Conservation (phyloP, 257 asterid species). For the Buddleja alternifolia region DNA sequence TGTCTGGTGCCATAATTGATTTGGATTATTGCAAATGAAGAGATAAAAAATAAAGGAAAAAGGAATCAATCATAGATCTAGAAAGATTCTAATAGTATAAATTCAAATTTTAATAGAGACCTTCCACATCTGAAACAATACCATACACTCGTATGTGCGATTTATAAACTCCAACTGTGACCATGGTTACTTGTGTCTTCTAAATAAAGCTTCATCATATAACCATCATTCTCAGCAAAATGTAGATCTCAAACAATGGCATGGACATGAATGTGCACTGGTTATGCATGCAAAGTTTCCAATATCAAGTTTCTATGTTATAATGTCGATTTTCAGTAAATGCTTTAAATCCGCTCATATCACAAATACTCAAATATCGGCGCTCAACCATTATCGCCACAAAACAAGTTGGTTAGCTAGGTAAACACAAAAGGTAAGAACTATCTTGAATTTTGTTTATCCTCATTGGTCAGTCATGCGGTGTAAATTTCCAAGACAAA, state of each 20-base stretch:
- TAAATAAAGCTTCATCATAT: background rate
- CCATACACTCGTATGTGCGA: too few species aligned
- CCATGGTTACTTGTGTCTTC: background rate
- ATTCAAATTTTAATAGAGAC: background rate
- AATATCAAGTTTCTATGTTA: background rate
- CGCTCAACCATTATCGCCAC: background rate
- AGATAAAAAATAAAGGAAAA: constrained; percentile 7
- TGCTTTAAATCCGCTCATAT: background rate
- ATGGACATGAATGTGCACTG: background rate
- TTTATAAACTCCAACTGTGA: background rate
- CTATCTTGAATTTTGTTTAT: background rate
- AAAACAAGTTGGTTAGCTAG: background rate
- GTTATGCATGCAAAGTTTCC: too few species aligned
- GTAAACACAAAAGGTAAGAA: constrained; percentile 19
- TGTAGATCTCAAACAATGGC: background rate
- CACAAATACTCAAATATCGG: background rate
- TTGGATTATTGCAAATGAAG: constrained; percentile 19
- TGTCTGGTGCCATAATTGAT: constrained; percentile 48
- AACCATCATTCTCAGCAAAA: background rate
- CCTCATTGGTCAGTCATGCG: background rate
- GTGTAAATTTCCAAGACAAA: background rate
- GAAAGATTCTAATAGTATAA: constrained; percentile 1
- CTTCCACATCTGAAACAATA: background rate
- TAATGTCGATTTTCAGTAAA: background rate
- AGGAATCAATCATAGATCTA: background rate